Base-by-base conservation (phyloP, 78 protist genomes). In the Chrysochromulina parva region DNA sequence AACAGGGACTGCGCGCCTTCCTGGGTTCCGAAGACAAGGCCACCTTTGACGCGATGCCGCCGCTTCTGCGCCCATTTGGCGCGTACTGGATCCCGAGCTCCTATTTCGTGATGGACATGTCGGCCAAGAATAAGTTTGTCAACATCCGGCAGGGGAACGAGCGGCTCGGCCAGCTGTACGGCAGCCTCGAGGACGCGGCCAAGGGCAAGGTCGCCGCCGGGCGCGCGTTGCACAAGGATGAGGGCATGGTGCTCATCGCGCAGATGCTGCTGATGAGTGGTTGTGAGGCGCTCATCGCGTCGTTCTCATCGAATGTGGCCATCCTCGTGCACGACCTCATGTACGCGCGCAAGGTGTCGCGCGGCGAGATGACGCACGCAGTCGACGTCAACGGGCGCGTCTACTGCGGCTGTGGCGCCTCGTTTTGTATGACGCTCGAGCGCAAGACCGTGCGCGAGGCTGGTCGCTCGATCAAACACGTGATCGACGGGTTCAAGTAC, bases 401-500 rank as follows among this genome's bases (percentile, higher is more conserved):
- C n/a, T 74, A 74, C 82, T 74, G 82, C 82, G 82, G 82, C 82
- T 74, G 82, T n/a, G 82, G 82, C 82, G 82, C 82, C n/a, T 74
- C 82, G 24, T 67, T 67, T 48, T 67, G 76, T 14, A 67, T 67
- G 76, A 2, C 11, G 5, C 3, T 67, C 76, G 76, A 67, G 76
- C 28, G 48, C 13, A 67, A 67, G 67, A 22, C 67, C 24, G 2
- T 19, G 67, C 67, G 16, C 22, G 67, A 60, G 38, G 38, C 38
- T 38, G 38, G 38, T 38, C 38, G 38, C 38, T 38, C 38, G 38
- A 38, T 38, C 38, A 38, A 38, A 38, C 38, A 38, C 38, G 38
- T 38, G 38, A 38, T 38, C 38, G 38, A 38, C 38, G 38, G 38
- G 38, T 38, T 38, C 38, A 38, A 38, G 38, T 38, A 38, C 38